These are phyloP conservation scores for Haplosporangium gracile DNA, from an alignment of 192 early-diverging fungal species.

Conservation along the genomic window DNA sequence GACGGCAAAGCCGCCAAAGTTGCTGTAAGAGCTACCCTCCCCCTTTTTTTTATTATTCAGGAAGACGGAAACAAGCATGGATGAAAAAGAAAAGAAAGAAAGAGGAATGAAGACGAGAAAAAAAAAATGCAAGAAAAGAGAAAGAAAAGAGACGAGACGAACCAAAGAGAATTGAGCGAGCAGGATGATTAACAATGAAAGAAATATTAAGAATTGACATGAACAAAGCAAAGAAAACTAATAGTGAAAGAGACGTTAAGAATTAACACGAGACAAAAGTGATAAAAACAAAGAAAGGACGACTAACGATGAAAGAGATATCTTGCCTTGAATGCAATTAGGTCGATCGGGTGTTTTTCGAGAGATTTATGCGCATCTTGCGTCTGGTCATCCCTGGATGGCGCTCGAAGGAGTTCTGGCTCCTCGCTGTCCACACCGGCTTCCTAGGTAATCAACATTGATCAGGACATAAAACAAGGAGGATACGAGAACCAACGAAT, in stretches of 20 bases:
- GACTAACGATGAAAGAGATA: not conserved
- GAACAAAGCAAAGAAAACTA: not conserved
- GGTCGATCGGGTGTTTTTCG: slow-evolving; percentile 69
- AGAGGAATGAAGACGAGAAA: no score
- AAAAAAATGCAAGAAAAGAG: no score
- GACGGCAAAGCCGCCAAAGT: slow-evolving; percentile 50
- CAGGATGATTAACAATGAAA: not conserved
- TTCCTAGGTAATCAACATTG: slow-evolving; percentile 71
- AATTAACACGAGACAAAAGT: not conserved
- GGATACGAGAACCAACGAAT: not conserved
- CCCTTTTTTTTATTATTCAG: not conserved
- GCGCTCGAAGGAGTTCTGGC: slow-evolving; percentile 85
- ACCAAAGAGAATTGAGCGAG: not conserved
- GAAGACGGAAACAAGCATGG: not conserved
- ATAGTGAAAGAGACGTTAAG: not conserved
- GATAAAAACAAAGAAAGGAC: not conserved
- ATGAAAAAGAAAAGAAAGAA: no score
- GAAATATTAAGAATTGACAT: no score
- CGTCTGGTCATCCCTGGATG: slow-evolving; percentile 90
- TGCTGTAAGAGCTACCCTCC: slow-evolving; percentile 28
- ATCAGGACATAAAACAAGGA: not conserved
- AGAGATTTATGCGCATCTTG: slow-evolving; percentile 75
- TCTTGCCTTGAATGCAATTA: slow-evolving; percentile 8
- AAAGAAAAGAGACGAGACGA: not conserved
- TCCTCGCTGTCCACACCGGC: slow-evolving; percentile 86